phyloP scores from a whole-genome alignment of 108 stramenopile genomes.

The Phaeodactylum tricornutum region DNA sequence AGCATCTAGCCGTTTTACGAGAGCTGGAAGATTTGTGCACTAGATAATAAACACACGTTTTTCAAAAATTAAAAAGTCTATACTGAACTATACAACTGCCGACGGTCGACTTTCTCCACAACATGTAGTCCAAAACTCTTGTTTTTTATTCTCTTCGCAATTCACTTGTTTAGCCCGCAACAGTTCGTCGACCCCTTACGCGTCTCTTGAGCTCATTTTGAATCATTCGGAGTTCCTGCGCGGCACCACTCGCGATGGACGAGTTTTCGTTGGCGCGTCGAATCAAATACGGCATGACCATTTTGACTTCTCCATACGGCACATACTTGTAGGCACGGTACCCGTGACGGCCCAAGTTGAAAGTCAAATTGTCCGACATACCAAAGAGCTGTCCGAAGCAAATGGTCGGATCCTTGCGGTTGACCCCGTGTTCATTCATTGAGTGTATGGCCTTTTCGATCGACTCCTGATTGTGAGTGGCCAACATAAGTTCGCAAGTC shows the following conservation, averaged over 20 bases:
- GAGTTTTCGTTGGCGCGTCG: slow-evolving; percentile 94
- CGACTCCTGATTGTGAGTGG: slow-evolving; percentile 86
- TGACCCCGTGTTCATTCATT: slow-evolving; percentile 65
- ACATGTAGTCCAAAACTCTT: too few relatives aligned
- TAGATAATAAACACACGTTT: too few relatives aligned
- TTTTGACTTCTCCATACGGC: slow-evolving; percentile 89
- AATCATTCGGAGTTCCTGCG: slow-evolving; percentile 41
- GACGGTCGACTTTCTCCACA: too few relatives aligned
- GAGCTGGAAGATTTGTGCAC: too few relatives aligned
- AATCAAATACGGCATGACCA: slow-evolving; percentile 94
- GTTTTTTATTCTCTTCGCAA: too few relatives aligned
- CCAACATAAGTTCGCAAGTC: slow-evolving; percentile 78
- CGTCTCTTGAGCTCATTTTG: slow-evolving; percentile 31
- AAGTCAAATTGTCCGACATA: slow-evolving; percentile 93
- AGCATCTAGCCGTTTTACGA: too few relatives aligned
- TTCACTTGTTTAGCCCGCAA: too few relatives aligned
- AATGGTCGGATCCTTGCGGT: slow-evolving; percentile 16
- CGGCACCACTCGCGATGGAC: slow-evolving; percentile 59
- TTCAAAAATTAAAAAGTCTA: too few relatives aligned
- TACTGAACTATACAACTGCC: too few relatives aligned
- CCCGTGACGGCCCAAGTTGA: slow-evolving; percentile 77
- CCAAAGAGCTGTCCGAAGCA: slow-evolving; percentile 96
- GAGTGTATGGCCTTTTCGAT: slow-evolving; percentile 58
- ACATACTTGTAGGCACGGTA: slow-evolving; percentile 90
- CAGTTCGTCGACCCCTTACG: too few relatives aligned